Evolutionary conservation across 768 basidiomycete genomes (phyloP).

Genomic region (Candolleomyces aberdarensis): DNA sequence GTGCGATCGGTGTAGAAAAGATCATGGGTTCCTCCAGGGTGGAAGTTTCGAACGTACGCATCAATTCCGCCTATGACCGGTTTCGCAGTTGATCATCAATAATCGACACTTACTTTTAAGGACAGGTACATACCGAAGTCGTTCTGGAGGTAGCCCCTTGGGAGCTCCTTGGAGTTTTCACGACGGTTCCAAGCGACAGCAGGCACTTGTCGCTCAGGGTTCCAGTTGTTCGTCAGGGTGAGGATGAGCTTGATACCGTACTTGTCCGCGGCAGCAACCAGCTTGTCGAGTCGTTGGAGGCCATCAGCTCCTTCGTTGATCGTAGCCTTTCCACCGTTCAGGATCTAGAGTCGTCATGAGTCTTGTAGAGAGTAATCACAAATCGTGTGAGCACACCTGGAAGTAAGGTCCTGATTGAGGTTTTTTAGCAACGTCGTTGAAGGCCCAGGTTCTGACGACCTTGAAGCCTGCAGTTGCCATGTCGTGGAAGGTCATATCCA

Average conservation of each 20-base stretch:
- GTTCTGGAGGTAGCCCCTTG: conserved; percentile 26
- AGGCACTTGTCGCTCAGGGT: conserved; percentile 14
- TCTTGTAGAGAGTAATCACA: not conserved
- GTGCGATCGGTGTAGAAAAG: conserved; percentile 33
- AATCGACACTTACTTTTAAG: not conserved
- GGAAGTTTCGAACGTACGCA: conserved; percentile 29
- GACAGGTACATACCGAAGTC: conserved; percentile 19
- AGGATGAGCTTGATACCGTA: conserved; percentile 18
- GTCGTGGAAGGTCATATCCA: conserved; percentile 16
- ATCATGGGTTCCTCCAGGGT: conserved; percentile 28
- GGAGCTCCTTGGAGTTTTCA: conserved; percentile 12
- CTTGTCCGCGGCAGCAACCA: conserved; percentile 14
- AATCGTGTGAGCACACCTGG: conserved; percentile 10
- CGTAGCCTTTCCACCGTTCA: conserved; percentile 10
- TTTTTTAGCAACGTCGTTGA: conserved; percentile 18
- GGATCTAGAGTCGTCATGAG: conserved; percentile 6
- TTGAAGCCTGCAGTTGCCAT: conserved; percentile 15
- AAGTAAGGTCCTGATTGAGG: conserved; percentile 17
- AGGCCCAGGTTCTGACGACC: conserved; percentile 23
- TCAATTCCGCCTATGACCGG: conserved; percentile 33
- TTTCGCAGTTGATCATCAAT: not conserved
- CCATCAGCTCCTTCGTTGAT: conserved; percentile 19
- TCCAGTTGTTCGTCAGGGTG: conserved; percentile 22
- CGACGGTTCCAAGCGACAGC: conserved; percentile 13
- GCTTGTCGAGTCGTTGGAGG: conserved; percentile 16